Evolutionary conservation across 108 stramenopile genomes (phyloP).

Genomic region (Mediolabrus comicus): DNA sequence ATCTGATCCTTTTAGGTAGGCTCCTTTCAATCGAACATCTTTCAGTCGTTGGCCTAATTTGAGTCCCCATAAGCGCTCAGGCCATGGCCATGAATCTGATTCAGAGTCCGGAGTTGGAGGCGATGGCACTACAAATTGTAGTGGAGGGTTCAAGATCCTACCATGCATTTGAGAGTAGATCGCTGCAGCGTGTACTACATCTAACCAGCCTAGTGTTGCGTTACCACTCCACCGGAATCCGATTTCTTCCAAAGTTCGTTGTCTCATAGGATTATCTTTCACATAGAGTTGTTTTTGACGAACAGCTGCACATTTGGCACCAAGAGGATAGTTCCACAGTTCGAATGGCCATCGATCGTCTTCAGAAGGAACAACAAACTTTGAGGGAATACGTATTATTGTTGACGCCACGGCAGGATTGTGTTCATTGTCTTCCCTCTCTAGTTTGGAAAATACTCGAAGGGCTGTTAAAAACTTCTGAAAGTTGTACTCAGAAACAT

Average conservation of each 20-base stretch:
- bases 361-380: conserved; percentile 63
- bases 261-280: conserved; percentile 59
- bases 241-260: conserved; percentile 55
- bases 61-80: conserved; percentile 80
- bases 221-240: conserved; percentile 81
- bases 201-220: conserved; percentile 69
- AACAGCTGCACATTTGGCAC: conserved; percentile 78
- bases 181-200: conserved; percentile 84
- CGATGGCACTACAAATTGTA: conserved; percentile 63
- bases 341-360: conserved; percentile 65
- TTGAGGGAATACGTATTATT: conserved; percentile 60
- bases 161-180: conserved; percentile 80
- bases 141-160: conserved; percentile 64
- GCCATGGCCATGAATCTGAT: conserved; percentile 71
- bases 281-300: conserved; percentile 84
- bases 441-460: conserved; percentile 50
- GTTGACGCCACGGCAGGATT: conserved; percentile 14
- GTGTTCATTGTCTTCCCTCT: conserved; percentile 12
- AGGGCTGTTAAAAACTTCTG: conserved; percentile 56
- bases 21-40: conserved; percentile 85
- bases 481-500: conserved; percentile 62
- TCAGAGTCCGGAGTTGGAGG: conserved; percentile 36
- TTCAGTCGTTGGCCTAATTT: conserved; percentile 83
- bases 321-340: conserved; percentile 73
- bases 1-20: conserved; percentile 75